Evolutionary conservation across 305 asterid species (phyloP), one percentile per base, ranked within the genome.

Genomic region (Salvia sclarea): DNA sequence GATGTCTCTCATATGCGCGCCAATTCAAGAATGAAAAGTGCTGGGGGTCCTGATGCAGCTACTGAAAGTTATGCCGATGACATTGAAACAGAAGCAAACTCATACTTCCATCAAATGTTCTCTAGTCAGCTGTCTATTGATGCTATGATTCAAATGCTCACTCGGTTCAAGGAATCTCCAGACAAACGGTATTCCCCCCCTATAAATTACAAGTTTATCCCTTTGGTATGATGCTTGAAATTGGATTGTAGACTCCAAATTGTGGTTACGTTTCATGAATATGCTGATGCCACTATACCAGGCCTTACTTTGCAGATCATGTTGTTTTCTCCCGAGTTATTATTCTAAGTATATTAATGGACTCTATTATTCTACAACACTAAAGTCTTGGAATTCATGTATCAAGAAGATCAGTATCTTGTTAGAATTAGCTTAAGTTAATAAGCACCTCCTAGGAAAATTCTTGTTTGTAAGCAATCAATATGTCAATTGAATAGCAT

Each of bases 81-180:
- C 54, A 76, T 95, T 72, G 99, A 95, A 80, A 64, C 79, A 33
- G 98, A 89, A 82, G 88, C 96, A 35, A 91, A 89, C 78, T 75
- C 81, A 22, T 88, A 88, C 77, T 95, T 95, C 82, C 97, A 91
- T 67, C 88, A 88, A 82, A 84, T 95, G 95, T 95, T 95, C 81
- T 83, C 95, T 75, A 86, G 88, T 73, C 84, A 86, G 78, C 85
- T 90, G 79, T 53, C 85, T 60, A 66, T 85, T 73, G 97, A 91
- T 44, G 83, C 80, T 55, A 83, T 86, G 80, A 87, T 95, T 79
- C 92, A 85, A 75, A 86, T 89, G 97, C 98, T 95, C 56, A 77
- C 95, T 52, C 86, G 83, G 44, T 89, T 86, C 79, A 91, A 89
- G 82, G 99, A 89, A 78, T 87, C 99, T 72, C 60, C 86, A 12